Conservation (phyloP, 1,284 basidiomycete species). For the Pseudomicrostroma phylloplanum region DNA sequence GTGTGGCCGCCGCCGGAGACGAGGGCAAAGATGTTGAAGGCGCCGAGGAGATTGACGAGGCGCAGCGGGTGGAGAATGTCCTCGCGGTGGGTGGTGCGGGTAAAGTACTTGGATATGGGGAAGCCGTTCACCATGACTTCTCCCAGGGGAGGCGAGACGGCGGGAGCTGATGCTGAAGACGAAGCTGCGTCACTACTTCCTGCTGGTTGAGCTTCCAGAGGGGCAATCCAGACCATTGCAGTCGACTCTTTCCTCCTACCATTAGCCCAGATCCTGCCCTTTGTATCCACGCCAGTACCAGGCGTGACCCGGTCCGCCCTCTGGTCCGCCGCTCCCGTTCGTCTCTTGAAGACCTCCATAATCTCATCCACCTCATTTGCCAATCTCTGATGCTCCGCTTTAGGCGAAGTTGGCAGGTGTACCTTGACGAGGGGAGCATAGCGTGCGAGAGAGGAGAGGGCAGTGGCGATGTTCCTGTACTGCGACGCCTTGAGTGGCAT, state of each 20-base stretch:
- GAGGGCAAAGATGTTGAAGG: conserved; percentile 85
- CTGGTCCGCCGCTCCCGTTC: background rate
- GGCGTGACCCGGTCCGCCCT: background rate
- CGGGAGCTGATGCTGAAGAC: background rate
- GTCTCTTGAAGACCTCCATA: background rate
- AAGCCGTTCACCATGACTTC: conserved; percentile 73
- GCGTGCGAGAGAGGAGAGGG: background rate
- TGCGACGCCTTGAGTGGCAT: background rate
- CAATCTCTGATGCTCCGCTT: background rate
- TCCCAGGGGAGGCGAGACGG: background rate
- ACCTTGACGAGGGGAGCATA: background rate
- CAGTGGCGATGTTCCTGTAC: background rate
- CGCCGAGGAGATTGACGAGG: conserved; percentile 74
- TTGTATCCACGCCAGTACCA: background rate
- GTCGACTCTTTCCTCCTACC: conserved; percentile 1
- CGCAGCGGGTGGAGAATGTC: conserved; percentile 73
- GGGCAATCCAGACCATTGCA: conserved; percentile 3
- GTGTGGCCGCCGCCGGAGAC: conserved; percentile 80
- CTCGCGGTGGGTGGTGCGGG: conserved; percentile 70
- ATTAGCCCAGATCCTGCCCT: background rate
- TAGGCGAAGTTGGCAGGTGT: background rate
- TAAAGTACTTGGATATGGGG: conserved; percentile 72
- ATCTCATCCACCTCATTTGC: background rate
- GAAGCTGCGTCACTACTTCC: too few relatives aligned
- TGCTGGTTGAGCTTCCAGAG: background rate